Evolutionary conservation across 176 grass and related monocot species (phyloP).

Genomic region (Oropetium thomaeum): DNA sequence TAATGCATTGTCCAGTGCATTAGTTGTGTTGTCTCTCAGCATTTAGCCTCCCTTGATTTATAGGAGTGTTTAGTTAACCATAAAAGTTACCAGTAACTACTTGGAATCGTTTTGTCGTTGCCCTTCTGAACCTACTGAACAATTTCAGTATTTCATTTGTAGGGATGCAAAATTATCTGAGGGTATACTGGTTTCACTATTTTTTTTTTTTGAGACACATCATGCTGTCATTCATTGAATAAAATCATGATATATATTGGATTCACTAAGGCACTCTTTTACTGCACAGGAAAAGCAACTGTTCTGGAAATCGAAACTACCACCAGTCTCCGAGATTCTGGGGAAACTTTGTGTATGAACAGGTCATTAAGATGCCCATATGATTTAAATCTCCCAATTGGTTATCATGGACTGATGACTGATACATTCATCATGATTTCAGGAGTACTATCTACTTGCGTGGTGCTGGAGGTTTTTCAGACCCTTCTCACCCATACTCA

Average conservation of each 20-base stretch:
- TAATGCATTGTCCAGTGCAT: not conserved
- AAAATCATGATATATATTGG: too few species aligned
- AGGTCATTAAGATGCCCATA: conserved; percentile 44
- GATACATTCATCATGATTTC: conserved; percentile 11
- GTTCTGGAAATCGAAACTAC: conserved; percentile 82
- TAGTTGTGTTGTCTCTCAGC: not conserved
- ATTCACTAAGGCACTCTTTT: conserved; percentile 6
- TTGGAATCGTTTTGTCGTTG: not conserved
- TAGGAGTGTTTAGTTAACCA: not conserved
- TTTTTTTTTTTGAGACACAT: too few species aligned
- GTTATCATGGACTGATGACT: not conserved
- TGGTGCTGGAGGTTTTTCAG: conserved; percentile 93
- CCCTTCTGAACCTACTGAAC: conserved; percentile 1
- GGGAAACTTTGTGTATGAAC: conserved; percentile 88
- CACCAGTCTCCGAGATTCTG: conserved; percentile 62
- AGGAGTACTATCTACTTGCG: conserved; percentile 87
- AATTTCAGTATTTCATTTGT: conserved; percentile 1
- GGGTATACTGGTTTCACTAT: conserved; percentile 5
- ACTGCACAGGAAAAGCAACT: conserved; percentile 77
- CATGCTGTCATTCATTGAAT: too few species aligned
- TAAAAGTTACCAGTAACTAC: not conserved
- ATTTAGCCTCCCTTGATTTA: not conserved
- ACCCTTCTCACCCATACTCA: conserved; percentile 58
- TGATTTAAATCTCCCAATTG: not conserved
- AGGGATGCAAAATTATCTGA: not conserved